These are phyloP conservation scores for Prinsepia uniflora DNA, from an alignment of 306 rosid species.

Conservation along the genomic window DNA sequence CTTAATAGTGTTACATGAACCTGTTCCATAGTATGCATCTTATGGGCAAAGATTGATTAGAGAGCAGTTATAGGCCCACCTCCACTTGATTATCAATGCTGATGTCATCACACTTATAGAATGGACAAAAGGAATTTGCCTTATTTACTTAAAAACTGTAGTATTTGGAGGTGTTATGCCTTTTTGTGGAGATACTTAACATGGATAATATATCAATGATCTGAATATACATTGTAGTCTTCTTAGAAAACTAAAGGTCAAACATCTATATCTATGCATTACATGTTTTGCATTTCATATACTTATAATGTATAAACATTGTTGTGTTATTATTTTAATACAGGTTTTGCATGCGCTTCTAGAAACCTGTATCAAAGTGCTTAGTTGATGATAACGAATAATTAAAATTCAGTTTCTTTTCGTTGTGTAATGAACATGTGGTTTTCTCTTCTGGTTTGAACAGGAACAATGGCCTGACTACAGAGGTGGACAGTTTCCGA, in stretches of 20 bases:
- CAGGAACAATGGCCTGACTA: conserved; percentile 78
- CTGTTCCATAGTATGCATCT: background rate
- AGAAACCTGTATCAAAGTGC: background rate
- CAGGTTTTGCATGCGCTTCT: background rate
- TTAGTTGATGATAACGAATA: background rate
- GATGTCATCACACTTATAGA: background rate
- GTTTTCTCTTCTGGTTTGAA: conserved; percentile 22
- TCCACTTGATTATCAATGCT: background rate
- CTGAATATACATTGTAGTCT: background rate
- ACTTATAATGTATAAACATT: background rate
- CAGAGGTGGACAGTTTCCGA: conserved; percentile 62
- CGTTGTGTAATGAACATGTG: conserved; percentile 27
- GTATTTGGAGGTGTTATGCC: background rate
- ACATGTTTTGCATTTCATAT: background rate
- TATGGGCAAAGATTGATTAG: background rate
- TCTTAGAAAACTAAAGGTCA: background rate
- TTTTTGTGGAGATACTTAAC: background rate
- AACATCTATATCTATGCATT: background rate
- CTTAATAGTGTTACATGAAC: background rate
- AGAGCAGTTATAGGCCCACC: background rate
- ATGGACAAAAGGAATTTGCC: background rate
- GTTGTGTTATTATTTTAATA: background rate
- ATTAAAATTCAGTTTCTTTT: background rate
- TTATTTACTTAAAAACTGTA: background rate
- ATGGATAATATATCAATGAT: background rate